Percentiles rank a stretch among this genome's conserved stretches.
Evolutionary conservation across 1,284 basidiomycete genomes (phyloP).

Genomic region (Trichosporon sp.): DNA sequence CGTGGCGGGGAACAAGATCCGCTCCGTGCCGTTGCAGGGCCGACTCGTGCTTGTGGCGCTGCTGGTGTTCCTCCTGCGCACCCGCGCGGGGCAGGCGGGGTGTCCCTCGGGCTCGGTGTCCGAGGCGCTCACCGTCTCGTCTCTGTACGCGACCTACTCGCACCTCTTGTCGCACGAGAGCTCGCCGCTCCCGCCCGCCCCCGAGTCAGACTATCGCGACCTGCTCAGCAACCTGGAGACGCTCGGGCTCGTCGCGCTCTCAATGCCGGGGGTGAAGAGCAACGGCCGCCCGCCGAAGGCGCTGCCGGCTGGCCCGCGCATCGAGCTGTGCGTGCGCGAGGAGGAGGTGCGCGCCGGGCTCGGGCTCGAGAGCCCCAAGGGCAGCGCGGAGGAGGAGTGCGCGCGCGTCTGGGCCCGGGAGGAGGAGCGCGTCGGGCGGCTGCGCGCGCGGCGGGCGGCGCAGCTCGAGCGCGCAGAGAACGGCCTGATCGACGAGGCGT

Average conservation of each 20-base stretch:
- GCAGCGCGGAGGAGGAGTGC: conserved; percentile 38
- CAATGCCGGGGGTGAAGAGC: not conserved
- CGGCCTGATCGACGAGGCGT: conserved; percentile 6
- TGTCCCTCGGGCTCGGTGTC: conserved; percentile 23
- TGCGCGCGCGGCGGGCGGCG: conserved; percentile 12
- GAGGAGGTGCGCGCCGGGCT: conserved; percentile 38
- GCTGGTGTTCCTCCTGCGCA: conserved; percentile 36
- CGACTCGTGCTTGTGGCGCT: conserved; percentile 47
- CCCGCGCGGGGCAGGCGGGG: conserved; percentile 33
- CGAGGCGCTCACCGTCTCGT: conserved; percentile 19
- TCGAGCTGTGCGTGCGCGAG: conserved; percentile 39
- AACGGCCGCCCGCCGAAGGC: conserved; percentile 4
- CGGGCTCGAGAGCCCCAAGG: conserved; percentile 22
- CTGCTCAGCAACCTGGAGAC: conserved; percentile 47
- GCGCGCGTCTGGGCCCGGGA: conserved; percentile 35
- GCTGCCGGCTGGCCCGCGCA: conserved; percentile 12
- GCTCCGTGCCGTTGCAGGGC: conserved; percentile 46
- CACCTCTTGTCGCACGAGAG: conserved; percentile 35
- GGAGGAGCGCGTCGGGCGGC: conserved; percentile 22
- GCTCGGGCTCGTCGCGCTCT: conserved; percentile 40
- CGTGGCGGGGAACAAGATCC: conserved; percentile 38
- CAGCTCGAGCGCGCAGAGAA: conserved; percentile 15
- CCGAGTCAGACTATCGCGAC: conserved; percentile 48
- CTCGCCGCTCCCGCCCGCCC: conserved; percentile 42
- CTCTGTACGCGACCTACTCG: conserved; percentile 45